Percentiles rank a stretch among this genome's conserved stretches.
Evolutionary conservation across 2,329 filamentous ascomycete genomes (phyloP).

Genomic region (Aureobasidium sp.): DNA sequence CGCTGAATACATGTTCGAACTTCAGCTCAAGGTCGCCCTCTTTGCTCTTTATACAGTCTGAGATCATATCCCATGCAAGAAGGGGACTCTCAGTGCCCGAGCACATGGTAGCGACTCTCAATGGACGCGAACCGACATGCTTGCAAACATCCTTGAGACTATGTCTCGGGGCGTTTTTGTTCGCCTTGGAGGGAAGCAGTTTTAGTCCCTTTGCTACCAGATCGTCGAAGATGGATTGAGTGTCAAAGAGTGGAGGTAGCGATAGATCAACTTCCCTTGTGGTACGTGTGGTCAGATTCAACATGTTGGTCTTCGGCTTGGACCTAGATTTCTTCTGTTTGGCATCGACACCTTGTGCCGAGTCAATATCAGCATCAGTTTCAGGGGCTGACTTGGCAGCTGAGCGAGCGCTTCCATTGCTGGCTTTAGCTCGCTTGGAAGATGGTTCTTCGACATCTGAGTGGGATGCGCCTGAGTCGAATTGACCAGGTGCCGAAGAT

Average conservation of each 20-base stretch:
- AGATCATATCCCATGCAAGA: slow-evolving; percentile 67
- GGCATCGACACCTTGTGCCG: background rate
- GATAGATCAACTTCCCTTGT: slow-evolving; percentile 31
- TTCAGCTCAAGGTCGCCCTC: slow-evolving; percentile 22
- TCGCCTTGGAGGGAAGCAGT: slow-evolving; percentile 26
- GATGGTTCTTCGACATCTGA: background rate
- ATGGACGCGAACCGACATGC: slow-evolving; percentile 38
- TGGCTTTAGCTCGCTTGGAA: background rate
- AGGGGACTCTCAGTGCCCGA: slow-evolving; percentile 83
- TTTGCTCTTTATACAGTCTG: slow-evolving; percentile 37
- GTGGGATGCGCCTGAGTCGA: no score
- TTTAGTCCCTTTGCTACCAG: slow-evolving; percentile 45
- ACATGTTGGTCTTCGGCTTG: slow-evolving; percentile 1
- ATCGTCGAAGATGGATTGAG: slow-evolving; percentile 56
- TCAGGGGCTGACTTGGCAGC: background rate
- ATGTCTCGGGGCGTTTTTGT: background rate
- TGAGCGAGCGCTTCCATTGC: background rate
- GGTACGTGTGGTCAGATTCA: background rate
- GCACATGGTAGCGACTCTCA: slow-evolving; percentile 76
- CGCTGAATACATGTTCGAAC: slow-evolving; percentile 48
- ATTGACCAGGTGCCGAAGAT: background rate
- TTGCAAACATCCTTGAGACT: slow-evolving; percentile 38
- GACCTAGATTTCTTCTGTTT: background rate
- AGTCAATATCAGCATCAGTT: background rate
- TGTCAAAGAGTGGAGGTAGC: slow-evolving; percentile 52